Conservation (phyloP, 176 grass and related monocot genomes). For the Triticum monococcum region DNA sequence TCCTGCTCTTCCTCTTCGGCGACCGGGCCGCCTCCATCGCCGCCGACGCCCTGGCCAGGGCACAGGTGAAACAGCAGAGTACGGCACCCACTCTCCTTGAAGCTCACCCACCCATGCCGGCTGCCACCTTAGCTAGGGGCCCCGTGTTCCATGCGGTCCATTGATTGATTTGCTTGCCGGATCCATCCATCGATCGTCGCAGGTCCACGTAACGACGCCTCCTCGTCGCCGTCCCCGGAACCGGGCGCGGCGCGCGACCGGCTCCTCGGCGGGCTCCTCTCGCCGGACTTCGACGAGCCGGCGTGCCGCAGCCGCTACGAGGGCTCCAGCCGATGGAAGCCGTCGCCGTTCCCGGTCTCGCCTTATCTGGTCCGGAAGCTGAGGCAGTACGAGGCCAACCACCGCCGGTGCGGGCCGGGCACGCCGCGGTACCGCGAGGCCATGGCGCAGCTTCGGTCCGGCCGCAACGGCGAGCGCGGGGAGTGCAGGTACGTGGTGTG, state of each 20-base stretch:
- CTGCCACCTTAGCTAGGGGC: background rate
- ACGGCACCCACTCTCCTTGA: background rate
- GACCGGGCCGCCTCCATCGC: slow-evolving; percentile 24
- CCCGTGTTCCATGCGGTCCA: background rate
- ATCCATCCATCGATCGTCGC: background rate
- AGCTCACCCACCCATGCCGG: background rate
- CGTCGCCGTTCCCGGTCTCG: slow-evolving; percentile 41
- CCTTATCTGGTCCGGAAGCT: slow-evolving; percentile 49
- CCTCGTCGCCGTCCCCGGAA: background rate
- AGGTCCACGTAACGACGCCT: slow-evolving; percentile 11
- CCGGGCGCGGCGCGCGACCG: background rate
- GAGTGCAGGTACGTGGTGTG: slow-evolving; percentile 81
- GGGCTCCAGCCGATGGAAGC: slow-evolving; percentile 42
- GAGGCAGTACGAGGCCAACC: slow-evolving; percentile 62
- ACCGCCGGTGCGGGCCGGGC: slow-evolving; percentile 58
- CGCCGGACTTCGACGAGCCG: slow-evolving; percentile 38
- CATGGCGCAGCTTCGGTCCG: slow-evolving; percentile 46
- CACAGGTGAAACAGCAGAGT: background rate
- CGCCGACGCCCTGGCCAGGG: background rate
- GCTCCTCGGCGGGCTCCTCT: slow-evolving; percentile 66
- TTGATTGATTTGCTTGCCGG: slow-evolving; percentile 3
- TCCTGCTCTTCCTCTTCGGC: slow-evolving; percentile 34
- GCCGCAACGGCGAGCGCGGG: slow-evolving; percentile 36
- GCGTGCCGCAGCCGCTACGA: slow-evolving; percentile 72
- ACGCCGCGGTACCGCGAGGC: slow-evolving; percentile 46